Evolutionary conservation across 345 rosid species (phyloP).

Genomic region (Salix arbutifolia): DNA sequence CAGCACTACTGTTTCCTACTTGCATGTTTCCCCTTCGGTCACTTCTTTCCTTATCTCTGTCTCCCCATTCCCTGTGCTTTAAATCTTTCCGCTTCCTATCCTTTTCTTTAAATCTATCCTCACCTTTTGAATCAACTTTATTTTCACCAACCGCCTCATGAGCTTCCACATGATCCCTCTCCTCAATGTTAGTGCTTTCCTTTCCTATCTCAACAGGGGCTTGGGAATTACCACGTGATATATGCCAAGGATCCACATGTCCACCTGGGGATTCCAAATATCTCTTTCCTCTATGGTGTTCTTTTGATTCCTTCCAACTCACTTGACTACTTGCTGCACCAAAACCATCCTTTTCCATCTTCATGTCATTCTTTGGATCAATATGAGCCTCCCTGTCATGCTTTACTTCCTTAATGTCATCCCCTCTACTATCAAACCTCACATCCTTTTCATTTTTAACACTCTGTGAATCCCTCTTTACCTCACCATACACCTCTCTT

Average conservation of each 20-base stretch:
- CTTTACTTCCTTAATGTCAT: constrained; percentile 64
- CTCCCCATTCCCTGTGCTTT: constrained; percentile 84
- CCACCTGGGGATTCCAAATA: constrained; percentile 53
- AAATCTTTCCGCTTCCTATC: constrained; percentile 85
- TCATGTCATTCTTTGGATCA: constrained; percentile 55
- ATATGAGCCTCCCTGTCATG: constrained; percentile 49
- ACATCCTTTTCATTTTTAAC: constrained; percentile 63
- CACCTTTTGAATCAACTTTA: constrained; percentile 70
- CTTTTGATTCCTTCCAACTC: constrained; percentile 87
- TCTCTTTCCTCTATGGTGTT: constrained; percentile 74
- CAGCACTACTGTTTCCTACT: constrained; percentile 48
- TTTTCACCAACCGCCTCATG: constrained; percentile 87
- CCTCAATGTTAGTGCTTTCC: constrained; percentile 54
- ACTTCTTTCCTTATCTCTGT: constrained; percentile 81
- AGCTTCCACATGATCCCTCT: constrained; percentile 49
- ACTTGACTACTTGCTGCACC: constrained; percentile 39
- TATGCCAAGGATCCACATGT: constrained; percentile 63
- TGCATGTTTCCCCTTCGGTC: constrained; percentile 64
- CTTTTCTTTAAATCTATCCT: constrained; percentile 84
- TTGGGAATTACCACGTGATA: constrained; percentile 49
- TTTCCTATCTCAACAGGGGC: constrained; percentile 52
- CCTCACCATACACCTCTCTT: constrained; percentile 53
- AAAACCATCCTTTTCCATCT: constrained; percentile 64
- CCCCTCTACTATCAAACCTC: constrained; percentile 58
- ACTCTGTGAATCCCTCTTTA: constrained; percentile 70